phyloP scores from a whole-genome alignment of 176 grass and related monocot genomes.

The Ensete ventricosum region DNA sequence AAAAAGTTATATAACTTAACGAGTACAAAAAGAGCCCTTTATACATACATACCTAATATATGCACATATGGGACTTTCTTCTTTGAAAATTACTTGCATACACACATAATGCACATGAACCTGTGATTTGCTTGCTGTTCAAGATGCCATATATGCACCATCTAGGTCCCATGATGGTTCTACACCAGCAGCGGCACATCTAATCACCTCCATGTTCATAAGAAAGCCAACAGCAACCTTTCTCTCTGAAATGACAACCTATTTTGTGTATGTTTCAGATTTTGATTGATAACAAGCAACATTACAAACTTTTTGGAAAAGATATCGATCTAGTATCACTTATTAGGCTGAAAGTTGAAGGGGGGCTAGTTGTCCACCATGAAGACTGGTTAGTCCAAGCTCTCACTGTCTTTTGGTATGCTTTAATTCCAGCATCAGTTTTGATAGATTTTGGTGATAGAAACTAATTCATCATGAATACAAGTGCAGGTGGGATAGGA shows the following conservation, averaged over 20 bases:
- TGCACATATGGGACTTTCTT: too few relatives aligned
- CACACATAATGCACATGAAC: too few relatives aligned
- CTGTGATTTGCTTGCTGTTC: too few relatives aligned
- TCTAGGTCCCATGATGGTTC: background rate
- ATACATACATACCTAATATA: slow-evolving; percentile 3
- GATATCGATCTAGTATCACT: slow-evolving; percentile 9
- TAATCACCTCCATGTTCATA: background rate
- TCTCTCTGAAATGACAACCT: background rate
- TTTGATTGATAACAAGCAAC: slow-evolving; percentile 20
- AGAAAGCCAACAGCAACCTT: too few relatives aligned
- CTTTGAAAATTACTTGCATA: too few relatives aligned
- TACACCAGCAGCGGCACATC: background rate
- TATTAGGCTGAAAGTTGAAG: slow-evolving; percentile 8
- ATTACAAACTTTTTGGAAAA: slow-evolving; percentile 5
- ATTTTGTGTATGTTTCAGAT: background rate
- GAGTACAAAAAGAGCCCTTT: background rate
- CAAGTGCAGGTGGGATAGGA: slow-evolving; percentile 39
- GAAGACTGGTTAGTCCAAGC: slow-evolving; percentile 34
- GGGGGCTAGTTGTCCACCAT: slow-evolving; percentile 17
- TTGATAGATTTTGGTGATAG: background rate
- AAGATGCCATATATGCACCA: background rate
- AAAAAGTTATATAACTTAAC: background rate
- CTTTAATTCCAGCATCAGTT: background rate
- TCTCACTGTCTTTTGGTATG: background rate
- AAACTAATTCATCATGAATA: background rate